These are phyloP conservation scores for Daldinia loculata DNA, from an alignment of 495 filamentous ascomycete genomes.

Conservation along the genomic window DNA sequence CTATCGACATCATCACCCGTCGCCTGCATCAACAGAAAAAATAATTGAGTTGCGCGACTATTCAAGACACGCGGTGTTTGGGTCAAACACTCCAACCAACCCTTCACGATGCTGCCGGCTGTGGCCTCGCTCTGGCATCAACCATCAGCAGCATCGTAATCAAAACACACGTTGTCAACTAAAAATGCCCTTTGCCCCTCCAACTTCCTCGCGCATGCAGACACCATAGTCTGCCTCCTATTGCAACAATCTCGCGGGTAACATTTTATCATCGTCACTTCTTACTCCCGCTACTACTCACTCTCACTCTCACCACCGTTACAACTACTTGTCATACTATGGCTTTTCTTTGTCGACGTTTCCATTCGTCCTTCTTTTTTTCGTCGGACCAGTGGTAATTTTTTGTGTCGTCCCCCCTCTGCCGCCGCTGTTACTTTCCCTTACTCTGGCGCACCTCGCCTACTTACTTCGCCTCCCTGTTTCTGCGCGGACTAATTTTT, in stretches of 20 bases:
- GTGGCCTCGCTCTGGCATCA: conserved; percentile 11
- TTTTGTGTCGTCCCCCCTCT: conserved; percentile 29
- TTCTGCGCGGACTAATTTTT: conserved; percentile 28
- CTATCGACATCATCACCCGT: conserved; percentile 16
- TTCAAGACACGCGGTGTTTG: conserved; percentile 26
- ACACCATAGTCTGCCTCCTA: conserved; percentile 12
- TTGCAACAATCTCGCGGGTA: conserved; percentile 23
- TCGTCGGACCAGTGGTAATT: conserved; percentile 29
- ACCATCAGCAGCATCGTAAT: conserved; percentile 2
- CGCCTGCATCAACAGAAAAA: conserved; percentile 16
- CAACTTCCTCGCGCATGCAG: conserved; percentile 13
- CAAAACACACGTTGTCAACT: conserved; percentile 27
- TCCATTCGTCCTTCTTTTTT: conserved; percentile 22
- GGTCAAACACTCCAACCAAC: background rate
- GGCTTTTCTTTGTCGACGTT: background rate
- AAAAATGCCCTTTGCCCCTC: conserved; percentile 13
- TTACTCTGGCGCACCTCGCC: conserved; percentile 7
- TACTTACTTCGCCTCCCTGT: conserved; percentile 31
- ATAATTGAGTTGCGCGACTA: conserved; percentile 27
- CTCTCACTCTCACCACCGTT: conserved; percentile 12
- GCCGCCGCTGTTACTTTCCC: conserved; percentile 28
- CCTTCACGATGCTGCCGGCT: conserved; percentile 10
- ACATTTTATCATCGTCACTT: conserved; percentile 18
- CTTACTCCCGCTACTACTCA: conserved; percentile 5
- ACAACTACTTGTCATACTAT: conserved; percentile 4